phyloP scores from a whole-genome alignment of 2,329 filamentous ascomycete genomes.

The Aspergillus sclerotialis region DNA sequence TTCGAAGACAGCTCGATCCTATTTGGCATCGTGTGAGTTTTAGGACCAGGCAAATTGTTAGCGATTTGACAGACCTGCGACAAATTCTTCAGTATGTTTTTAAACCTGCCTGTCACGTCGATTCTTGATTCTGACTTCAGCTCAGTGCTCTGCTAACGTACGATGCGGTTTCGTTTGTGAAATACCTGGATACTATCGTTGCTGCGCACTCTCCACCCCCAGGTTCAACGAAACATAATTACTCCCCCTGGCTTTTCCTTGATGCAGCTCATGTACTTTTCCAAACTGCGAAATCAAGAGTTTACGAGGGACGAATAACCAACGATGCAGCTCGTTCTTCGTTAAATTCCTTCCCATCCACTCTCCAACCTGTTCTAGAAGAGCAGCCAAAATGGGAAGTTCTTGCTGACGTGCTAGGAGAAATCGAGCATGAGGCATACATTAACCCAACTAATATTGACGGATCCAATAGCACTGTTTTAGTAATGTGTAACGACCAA shows the following conservation, averaged over 20 bases:
- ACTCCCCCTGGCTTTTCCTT: conserved; percentile 92
- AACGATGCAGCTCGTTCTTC: conserved; percentile 46
- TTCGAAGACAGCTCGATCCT: conserved; percentile 84
- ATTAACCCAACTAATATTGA: conserved; percentile 70
- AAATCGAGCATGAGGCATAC: conserved; percentile 87
- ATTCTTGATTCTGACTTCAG: conserved; percentile 7
- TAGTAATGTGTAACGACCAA: conserved; percentile 92
- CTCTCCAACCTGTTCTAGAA: conserved; percentile 74
- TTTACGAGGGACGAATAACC: conserved; percentile 69
- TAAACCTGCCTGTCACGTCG: background rate
- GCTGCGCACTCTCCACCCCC: conserved; percentile 83
- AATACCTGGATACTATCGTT: conserved; percentile 89
- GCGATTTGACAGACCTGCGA: conserved; percentile 75
- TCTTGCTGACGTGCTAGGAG: conserved; percentile 81
- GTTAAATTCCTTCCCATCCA: conserved; percentile 48
- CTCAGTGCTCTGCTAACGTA: conserved; percentile 64
- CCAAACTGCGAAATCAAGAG: conserved; percentile 76
- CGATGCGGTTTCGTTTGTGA: conserved; percentile 84
- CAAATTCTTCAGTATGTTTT: conserved; percentile 63
- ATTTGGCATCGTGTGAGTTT: conserved; percentile 97
- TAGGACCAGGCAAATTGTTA: conserved; percentile 90
- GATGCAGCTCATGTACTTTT: conserved; percentile 95
- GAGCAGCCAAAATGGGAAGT: conserved; percentile 92
- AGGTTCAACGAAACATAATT: conserved; percentile 77
- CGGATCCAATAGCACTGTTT: conserved; percentile 81